Percentiles rank a stretch among this genome's conserved stretches.
These are phyloP conservation scores for Coemansia sp. DNA, from an alignment of 192 early-diverging fungal genomes.

Conservation along the genomic window DNA sequence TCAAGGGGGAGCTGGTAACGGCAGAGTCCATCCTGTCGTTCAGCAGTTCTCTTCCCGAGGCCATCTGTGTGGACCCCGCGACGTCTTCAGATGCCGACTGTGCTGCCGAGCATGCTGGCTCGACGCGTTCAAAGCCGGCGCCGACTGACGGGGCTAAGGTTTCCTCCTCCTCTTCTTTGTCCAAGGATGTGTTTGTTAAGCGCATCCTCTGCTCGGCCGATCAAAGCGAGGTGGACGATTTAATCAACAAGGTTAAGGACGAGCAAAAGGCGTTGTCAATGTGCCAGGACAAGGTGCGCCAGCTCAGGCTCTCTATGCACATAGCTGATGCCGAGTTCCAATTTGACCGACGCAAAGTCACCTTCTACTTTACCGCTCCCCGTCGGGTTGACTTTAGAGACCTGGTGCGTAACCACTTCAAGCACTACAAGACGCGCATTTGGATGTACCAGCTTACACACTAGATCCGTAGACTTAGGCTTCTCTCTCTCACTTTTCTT, in stretches of 20 bases:
- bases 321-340: slow-evolving; percentile 98
- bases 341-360: slow-evolving; percentile 97
- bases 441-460: slow-evolving; percentile 77
- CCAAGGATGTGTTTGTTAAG: slow-evolving; percentile 87
- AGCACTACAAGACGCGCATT: slow-evolving; percentile 97
- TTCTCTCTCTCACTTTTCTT: not conserved
- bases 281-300: slow-evolving; percentile 88
- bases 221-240: slow-evolving; percentile 76
- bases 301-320: slow-evolving; percentile 92
- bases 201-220: slow-evolving; percentile 85
- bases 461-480: slow-evolving; percentile 18
- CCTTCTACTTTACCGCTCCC: slow-evolving; percentile 94
- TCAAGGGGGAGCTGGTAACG: slow-evolving; percentile 19
- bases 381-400: slow-evolving; percentile 96
- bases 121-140: not conserved
- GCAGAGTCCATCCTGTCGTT: slow-evolving; percentile 30
- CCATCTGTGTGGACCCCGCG: not conserved
- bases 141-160: slow-evolving; percentile 1
- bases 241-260: slow-evolving; percentile 84
- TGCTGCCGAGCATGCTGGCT: not conserved
- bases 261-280: slow-evolving; percentile 86
- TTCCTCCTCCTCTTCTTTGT: not conserved
- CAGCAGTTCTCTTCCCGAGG: slow-evolving; percentile 14
- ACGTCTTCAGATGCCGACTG: slow-evolving; percentile 4
- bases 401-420: slow-evolving; percentile 94